Evolutionary conservation across 2,329 filamentous ascomycete species (phyloP).

Genomic region (Cladophialophora yegresii): DNA sequence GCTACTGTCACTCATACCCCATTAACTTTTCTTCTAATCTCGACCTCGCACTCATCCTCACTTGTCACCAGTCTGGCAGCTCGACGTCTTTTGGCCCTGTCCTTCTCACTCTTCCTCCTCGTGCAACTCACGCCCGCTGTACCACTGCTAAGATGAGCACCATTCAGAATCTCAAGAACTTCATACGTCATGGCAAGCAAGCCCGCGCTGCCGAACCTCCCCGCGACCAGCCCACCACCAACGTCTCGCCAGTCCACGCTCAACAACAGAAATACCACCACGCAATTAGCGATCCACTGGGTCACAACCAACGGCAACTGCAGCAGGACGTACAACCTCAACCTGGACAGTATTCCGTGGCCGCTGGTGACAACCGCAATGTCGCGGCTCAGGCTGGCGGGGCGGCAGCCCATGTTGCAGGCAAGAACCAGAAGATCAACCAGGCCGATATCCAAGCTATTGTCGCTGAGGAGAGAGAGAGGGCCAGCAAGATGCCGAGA

Average conservation of each 20-base stretch:
- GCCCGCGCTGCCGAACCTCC: slow-evolving; percentile 67
- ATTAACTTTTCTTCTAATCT: background rate
- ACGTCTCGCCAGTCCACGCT: slow-evolving; percentile 65
- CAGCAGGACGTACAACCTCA: slow-evolving; percentile 41
- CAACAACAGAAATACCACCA: slow-evolving; percentile 60
- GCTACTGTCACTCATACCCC: background rate
- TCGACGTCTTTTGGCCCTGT: background rate
- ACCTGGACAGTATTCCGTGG: slow-evolving; percentile 63
- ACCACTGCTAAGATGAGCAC: slow-evolving; percentile 56
- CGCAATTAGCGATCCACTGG: slow-evolving; percentile 61
- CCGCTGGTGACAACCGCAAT: slow-evolving; percentile 62
- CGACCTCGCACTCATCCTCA: slow-evolving; percentile 1
- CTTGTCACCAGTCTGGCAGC: slow-evolving; percentile 1
- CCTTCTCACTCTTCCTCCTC: background rate
- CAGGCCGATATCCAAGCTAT: slow-evolving; percentile 74
- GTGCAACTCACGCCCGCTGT: background rate
- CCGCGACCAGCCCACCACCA: slow-evolving; percentile 63
- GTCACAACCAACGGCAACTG: slow-evolving; percentile 59
- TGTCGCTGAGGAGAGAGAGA: slow-evolving; percentile 87
- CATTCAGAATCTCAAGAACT: slow-evolving; percentile 95
- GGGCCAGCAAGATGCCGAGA: slow-evolving; percentile 77
- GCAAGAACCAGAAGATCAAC: slow-evolving; percentile 60
- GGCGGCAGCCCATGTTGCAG: slow-evolving; percentile 63
- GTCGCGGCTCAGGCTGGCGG: slow-evolving; percentile 68
- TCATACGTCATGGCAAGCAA: slow-evolving; percentile 97